Percentiles rank a stretch among this genome's conserved stretches.
Evolutionary conservation across 2,329 filamentous ascomycete species (phyloP).

Genomic region (Gaeumannomyces tritici): DNA sequence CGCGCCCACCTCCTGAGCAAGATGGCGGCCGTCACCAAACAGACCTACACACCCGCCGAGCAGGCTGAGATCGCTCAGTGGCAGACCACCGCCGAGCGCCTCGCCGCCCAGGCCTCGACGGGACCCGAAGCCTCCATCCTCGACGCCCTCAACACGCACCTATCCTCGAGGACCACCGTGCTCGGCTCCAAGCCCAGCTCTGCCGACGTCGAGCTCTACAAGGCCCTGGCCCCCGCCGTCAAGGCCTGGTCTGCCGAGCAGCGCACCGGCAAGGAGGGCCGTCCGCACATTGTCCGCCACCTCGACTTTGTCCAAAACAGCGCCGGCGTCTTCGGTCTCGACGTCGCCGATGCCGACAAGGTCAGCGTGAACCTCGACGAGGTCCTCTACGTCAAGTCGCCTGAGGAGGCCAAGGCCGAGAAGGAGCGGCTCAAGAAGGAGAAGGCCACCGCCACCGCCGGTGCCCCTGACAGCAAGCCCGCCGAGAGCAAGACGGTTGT

Average conservation of each 20-base stretch:
- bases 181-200: constrained; percentile 83
- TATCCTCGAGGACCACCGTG: constrained; percentile 79
- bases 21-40: constrained; percentile 51
- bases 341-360: constrained; percentile 63
- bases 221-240: constrained; percentile 66
- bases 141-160: constrained; percentile 73
- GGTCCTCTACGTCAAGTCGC: constrained; percentile 79
- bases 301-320: constrained; percentile 94
- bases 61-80: constrained; percentile 84
- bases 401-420: constrained; percentile 84
- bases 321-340: constrained; percentile 59
- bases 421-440: constrained; percentile 97
- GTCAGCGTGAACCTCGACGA: constrained; percentile 69
- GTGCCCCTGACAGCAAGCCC: constrained; percentile 28
- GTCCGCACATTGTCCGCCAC: constrained; percentile 83
- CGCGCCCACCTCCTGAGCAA: constrained; percentile 24
- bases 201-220: constrained; percentile 78
- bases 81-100: constrained; percentile 66
- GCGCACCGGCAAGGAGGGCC: constrained; percentile 79
- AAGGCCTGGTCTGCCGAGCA: constrained; percentile 75
- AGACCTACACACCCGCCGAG: constrained; percentile 68
- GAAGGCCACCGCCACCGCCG: constrained; percentile 60
- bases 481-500: constrained; percentile 38
- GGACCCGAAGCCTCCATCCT: constrained; percentile 60
- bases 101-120: constrained; percentile 32